Evolutionary conservation across 2,329 filamentous ascomycete species (phyloP).

Genomic region (Penicillium sp.): DNA sequence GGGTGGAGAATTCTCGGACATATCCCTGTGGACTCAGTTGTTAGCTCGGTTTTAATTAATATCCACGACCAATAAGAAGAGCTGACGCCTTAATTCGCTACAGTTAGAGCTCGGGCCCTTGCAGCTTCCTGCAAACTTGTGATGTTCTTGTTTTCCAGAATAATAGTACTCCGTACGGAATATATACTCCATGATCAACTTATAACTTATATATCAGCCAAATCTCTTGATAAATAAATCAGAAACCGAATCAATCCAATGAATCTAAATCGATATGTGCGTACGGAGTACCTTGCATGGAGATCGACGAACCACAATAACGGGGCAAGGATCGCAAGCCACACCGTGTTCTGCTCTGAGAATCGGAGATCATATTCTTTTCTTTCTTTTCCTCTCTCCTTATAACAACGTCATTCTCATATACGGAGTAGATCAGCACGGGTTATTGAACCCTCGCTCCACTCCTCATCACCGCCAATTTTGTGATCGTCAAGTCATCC

Average conservation of each 20-base stretch:
- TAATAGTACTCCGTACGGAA: neutral
- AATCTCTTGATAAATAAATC: neutral
- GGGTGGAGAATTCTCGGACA: slow-evolving; percentile 12
- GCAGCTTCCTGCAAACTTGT: neutral
- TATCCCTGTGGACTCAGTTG: neutral
- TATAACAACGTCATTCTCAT: neutral
- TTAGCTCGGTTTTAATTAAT: neutral
- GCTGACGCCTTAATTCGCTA: neutral
- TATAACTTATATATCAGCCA: no score
- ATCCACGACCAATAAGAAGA: neutral
- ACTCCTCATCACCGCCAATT: slow-evolving; percentile 10
- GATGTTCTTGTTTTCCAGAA: neutral
- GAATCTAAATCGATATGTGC: neutral
- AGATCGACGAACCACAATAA: slow-evolving; percentile 16
- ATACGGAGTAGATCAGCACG: neutral
- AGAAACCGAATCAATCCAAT: neutral
- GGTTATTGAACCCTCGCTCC: neutral
- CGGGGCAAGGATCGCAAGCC: slow-evolving; percentile 9
- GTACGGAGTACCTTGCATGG: slow-evolving; percentile 13
- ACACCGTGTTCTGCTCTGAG: slow-evolving; percentile 5
- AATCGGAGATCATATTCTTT: slow-evolving; percentile 11
- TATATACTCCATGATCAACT: neutral
- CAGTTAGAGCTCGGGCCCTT: neutral
- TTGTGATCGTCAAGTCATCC: slow-evolving; percentile 21
- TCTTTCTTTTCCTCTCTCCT: neutral